A percentile compares a stretch with the other conserved stretches of the same genome.
Evolutionary conservation across 345 rosid species (phyloP).

Genomic region (Dimocarpus longan): DNA sequence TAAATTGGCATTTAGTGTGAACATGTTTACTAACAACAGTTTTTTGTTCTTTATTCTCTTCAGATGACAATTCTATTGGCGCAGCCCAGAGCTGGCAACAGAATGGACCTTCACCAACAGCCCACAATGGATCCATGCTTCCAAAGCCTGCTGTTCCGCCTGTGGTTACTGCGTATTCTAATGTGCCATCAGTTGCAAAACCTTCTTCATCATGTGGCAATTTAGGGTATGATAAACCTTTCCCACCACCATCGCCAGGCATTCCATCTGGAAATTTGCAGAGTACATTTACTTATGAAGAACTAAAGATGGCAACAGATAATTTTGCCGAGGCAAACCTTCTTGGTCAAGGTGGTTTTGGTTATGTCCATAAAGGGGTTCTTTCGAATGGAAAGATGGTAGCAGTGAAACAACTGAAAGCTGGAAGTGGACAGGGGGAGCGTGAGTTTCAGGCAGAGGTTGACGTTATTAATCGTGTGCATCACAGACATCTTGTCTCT

Average conservation of each 20-base stretch:
- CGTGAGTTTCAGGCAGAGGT: slow-evolving; percentile 74
- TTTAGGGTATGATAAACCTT: slow-evolving; percentile 42
- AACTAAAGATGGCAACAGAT: slow-evolving; percentile 55
- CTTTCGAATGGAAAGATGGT: slow-evolving; percentile 56
- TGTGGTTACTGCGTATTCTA: slow-evolving; percentile 16
- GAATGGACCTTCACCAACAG: slow-evolving; percentile 27
- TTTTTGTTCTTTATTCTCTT: background rate
- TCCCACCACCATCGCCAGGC: slow-evolving; percentile 40
- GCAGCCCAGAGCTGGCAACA: slow-evolving; percentile 42
- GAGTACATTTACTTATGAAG: slow-evolving; percentile 55
- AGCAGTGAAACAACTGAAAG: slow-evolving; percentile 74
- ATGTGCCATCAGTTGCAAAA: slow-evolving; percentile 11
- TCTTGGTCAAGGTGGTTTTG: slow-evolving; percentile 82
- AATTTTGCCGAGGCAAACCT: slow-evolving; percentile 52
- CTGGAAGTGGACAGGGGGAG: slow-evolving; percentile 71
- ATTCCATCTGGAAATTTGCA: slow-evolving; percentile 43
- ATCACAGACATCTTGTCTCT: slow-evolving; percentile 74
- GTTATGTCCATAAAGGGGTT: slow-evolving; percentile 71
- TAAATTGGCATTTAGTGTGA: background rate
- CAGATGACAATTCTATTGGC: slow-evolving; percentile 31
- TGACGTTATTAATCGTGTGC: slow-evolving; percentile 59
- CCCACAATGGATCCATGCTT: slow-evolving; percentile 19
- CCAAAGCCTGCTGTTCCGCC: slow-evolving; percentile 41
- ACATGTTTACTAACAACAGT: background rate
- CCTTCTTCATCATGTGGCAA: slow-evolving; percentile 38